These are phyloP conservation scores for Helotiales sp. DNA, from an alignment of 2,329 filamentous ascomycete genomes.

Conservation along the genomic window DNA sequence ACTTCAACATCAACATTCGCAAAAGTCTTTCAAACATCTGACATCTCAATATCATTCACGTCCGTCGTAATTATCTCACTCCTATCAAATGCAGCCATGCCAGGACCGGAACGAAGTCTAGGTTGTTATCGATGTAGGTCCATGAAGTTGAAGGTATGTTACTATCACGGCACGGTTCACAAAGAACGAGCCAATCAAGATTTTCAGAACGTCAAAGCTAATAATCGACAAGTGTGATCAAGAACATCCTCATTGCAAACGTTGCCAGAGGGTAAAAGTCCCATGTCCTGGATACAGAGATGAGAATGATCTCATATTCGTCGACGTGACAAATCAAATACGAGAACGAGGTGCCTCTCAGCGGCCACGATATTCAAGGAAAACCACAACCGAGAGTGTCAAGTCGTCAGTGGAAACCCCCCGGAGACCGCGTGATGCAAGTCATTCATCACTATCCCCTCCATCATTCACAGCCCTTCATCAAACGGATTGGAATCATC, in stretches of 20 bases:
- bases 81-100: neutral
- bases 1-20: neutral
- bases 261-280: conserved; percentile 1
- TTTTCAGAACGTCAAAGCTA: neutral
- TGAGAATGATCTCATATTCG: conserved; percentile 1
- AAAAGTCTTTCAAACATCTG: neutral
- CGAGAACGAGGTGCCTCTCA: neutral
- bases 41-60: neutral
- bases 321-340: conserved; percentile 5
- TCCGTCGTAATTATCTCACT: neutral
- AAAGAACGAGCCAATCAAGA: neutral
- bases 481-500: conserved; percentile 3
- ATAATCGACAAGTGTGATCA: neutral
- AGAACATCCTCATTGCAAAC: conserved; percentile 1
- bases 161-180: neutral
- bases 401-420: neutral
- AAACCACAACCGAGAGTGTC: neutral
- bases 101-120: conserved; percentile 5
- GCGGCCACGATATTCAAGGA: neutral
- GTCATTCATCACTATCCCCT: neutral
- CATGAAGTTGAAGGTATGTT: conserved; percentile 8
- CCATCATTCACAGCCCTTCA: neutral
- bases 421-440: neutral
- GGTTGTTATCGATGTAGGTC: conserved; percentile 9
- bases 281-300: conserved; percentile 3